Evolutionary conservation across 192 early-diverging fungal species (phyloP).

Genomic region (Coemansia aciculifera): DNA sequence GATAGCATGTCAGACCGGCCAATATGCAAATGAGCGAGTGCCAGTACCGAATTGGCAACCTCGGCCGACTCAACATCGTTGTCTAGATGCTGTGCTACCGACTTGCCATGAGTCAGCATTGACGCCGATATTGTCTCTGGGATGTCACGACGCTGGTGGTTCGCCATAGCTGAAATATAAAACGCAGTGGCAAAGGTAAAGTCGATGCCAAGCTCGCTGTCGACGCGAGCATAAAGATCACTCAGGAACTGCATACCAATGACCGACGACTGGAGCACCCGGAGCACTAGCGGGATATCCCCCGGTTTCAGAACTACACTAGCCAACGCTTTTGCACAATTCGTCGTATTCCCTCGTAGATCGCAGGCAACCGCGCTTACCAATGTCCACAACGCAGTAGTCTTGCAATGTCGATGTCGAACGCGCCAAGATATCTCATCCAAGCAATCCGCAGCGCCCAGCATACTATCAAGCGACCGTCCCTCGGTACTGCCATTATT

Average conservation of each 20-base stretch:
- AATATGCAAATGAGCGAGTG: background rate
- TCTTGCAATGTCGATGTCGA: background rate
- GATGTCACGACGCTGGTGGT: background rate
- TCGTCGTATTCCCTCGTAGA: background rate
- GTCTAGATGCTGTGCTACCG: background rate
- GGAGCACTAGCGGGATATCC: background rate
- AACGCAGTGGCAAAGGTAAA: conserved; percentile 13
- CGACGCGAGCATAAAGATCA: background rate
- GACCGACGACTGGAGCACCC: conserved; percentile 1
- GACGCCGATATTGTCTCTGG: background rate
- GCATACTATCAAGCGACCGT: background rate
- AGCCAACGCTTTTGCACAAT: background rate
- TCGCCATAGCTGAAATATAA: conserved; percentile 13
- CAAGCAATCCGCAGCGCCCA: conserved; percentile 10
- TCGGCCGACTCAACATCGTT: background rate
- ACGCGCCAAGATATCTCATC: conserved; percentile 27
- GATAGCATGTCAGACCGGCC: background rate
- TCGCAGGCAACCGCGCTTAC: conserved; percentile 18
- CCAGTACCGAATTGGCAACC: background rate
- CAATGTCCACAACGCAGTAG: conserved; percentile 16
- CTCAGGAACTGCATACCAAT: background rate
- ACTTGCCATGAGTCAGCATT: background rate
- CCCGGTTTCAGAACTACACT: background rate
- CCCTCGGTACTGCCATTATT: background rate
- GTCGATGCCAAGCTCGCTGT: background rate